phyloP scores from a whole-genome alignment of 352 stramenopile species.

The Phytophthora aleatoria region DNA sequence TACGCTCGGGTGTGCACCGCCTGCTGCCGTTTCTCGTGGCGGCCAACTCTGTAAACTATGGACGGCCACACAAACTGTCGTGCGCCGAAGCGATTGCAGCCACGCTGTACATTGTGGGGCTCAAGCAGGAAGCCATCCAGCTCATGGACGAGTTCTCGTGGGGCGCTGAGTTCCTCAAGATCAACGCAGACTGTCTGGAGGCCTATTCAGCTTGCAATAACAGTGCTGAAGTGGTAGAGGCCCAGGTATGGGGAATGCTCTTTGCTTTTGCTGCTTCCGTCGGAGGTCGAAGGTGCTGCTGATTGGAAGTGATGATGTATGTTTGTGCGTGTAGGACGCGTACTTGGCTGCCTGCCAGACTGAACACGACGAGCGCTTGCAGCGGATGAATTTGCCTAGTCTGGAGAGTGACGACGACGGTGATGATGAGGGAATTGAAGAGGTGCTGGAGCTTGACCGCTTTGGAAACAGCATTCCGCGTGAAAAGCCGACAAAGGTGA shows the following conservation, averaged over 20 bases:
- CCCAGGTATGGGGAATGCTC: constrained; percentile 46
- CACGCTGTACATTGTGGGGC: constrained; percentile 97
- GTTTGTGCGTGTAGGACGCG: constrained; percentile 37
- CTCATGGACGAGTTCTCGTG: constrained; percentile 95
- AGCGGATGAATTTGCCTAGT: constrained; percentile 63
- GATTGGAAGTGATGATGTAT: constrained; percentile 21
- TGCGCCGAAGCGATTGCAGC: constrained; percentile 97
- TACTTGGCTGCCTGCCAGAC: constrained; percentile 71
- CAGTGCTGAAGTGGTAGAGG: constrained; percentile 74
- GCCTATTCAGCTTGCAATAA: constrained; percentile 79
- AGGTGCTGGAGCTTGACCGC: constrained; percentile 35
- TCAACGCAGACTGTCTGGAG: constrained; percentile 95
- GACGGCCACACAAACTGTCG: constrained; percentile 94
- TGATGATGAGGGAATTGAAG: constrained; percentile 41
- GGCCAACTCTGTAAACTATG: constrained; percentile 99
- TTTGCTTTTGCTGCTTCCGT: not conserved
- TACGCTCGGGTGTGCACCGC: constrained; percentile 94
- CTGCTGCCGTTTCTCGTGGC: constrained; percentile 98
- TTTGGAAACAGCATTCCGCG: constrained; percentile 43
- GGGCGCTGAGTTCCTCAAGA: constrained; percentile 93
- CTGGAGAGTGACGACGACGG: constrained; percentile 65
- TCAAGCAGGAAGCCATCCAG: constrained; percentile 87
- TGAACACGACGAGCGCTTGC: constrained; percentile 57
- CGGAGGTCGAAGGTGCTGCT: constrained; percentile 9
- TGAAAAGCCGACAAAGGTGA: constrained; percentile 12